Evolutionary conservation across 306 rosid species (phyloP).

Genomic region (Trichosanthes cucumerina): DNA sequence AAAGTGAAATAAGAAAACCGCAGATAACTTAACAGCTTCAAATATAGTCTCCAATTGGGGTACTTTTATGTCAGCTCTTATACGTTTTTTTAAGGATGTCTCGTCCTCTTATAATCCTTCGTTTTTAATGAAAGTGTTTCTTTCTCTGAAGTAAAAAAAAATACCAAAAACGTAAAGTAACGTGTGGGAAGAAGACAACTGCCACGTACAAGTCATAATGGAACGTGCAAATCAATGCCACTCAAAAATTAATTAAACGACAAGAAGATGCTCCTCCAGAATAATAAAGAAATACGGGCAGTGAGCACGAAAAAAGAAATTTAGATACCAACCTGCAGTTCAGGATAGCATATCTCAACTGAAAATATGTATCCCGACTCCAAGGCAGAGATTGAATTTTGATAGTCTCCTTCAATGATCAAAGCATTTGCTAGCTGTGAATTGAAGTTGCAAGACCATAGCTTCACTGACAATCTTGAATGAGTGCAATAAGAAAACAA

Average conservation of each 20-base stretch:
- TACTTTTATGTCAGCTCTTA: neutral
- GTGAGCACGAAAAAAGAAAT: constrained; percentile 1
- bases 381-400: constrained; percentile 60
- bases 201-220: neutral
- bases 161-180: neutral
- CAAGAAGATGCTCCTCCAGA: neutral
- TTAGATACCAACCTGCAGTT: constrained; percentile 61
- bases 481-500: constrained; percentile 1
- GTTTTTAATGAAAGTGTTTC: neutral
- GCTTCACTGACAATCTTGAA: constrained; percentile 59
- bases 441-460: constrained; percentile 95
- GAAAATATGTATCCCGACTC: constrained; percentile 66
- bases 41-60: neutral
- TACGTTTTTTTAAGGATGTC: neutral
- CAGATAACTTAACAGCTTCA: no score
- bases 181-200: neutral
- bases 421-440: constrained; percentile 95
- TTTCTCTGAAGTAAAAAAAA: neutral
- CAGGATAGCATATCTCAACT: constrained; percentile 52
- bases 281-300: neutral
- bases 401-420: constrained; percentile 79
- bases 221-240: constrained; percentile 9
- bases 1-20: no score
- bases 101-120: neutral
- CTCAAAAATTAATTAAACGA: neutral